phyloP scores from a whole-genome alignment of 129 eudicot species.

The Gnaphalium uliginosum region DNA sequence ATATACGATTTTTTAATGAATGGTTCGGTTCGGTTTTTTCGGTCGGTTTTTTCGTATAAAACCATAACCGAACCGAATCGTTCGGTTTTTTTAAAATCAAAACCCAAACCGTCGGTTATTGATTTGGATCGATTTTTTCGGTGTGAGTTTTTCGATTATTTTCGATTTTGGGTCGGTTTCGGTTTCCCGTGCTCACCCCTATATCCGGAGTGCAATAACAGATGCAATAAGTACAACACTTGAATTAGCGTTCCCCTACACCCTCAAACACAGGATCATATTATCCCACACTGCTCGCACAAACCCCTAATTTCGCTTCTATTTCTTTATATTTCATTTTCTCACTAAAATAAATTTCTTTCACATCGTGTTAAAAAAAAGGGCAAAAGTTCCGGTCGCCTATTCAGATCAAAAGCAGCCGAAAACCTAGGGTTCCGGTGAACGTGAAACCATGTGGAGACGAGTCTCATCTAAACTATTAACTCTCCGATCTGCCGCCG shows the following conservation, averaged over 20 bases:
- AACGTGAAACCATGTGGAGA: conserved; percentile 32
- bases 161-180: too few relatives aligned
- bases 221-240: too few relatives aligned
- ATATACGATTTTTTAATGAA: too few relatives aligned
- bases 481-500: conserved; percentile 31
- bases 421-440: conserved; percentile 37
- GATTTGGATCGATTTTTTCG: too few relatives aligned
- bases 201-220: too few relatives aligned
- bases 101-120: too few relatives aligned
- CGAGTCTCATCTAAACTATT: conserved; percentile 32
- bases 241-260: not conserved
- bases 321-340: not conserved
- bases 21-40: too few relatives aligned
- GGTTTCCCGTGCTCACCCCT: too few relatives aligned
- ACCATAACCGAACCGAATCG: too few relatives aligned
- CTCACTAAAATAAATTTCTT: not conserved
- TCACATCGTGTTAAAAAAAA: not conserved
- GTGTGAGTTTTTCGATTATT: too few relatives aligned
- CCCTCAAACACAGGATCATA: not conserved
- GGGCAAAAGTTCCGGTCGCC: conserved; percentile 29
- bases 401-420: conserved; percentile 35
- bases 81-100: too few relatives aligned
- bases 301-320: not conserved
- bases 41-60: too few relatives aligned
- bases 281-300: not conserved